Percentiles rank a stretch among this genome's conserved stretches.
These are phyloP conservation scores for Penicillium brevicompactum DNA, from an alignment of 2,329 filamentous ascomycete species.

Conservation along the genomic window DNA sequence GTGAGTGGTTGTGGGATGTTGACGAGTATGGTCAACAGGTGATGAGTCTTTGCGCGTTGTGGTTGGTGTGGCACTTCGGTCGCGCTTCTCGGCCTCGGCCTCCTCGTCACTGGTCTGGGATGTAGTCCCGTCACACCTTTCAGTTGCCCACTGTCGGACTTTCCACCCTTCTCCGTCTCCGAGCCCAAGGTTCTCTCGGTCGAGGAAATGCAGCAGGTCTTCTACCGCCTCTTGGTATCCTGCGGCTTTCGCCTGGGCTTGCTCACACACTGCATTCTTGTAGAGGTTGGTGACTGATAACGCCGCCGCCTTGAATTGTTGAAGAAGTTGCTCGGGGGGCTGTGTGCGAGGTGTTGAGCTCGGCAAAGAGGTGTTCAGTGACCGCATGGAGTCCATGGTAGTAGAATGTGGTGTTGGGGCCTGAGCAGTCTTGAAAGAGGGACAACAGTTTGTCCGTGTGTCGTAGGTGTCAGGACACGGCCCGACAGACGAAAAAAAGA, in stretches of 20 bases:
- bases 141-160: constrained; percentile 62
- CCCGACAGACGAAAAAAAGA: background rate
- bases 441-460: background rate
- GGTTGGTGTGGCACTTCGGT: constrained; percentile 40
- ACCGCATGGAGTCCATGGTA: constrained; percentile 66
- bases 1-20: constrained; percentile 32
- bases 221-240: constrained; percentile 95
- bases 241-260: constrained; percentile 72
- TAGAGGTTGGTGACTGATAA: constrained; percentile 95
- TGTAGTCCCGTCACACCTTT: constrained; percentile 47
- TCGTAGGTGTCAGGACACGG: background rate
- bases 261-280: constrained; percentile 80
- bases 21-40: constrained; percentile 30
- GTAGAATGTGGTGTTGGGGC: background rate
- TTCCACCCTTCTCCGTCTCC: constrained; percentile 75
- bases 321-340: constrained; percentile 65
- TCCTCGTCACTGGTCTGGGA: constrained; percentile 47
- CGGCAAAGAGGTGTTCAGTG: constrained; percentile 64
- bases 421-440: background rate
- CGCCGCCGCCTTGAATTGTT: constrained; percentile 89
- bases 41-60: constrained; percentile 34
- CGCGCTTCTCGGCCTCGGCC: constrained; percentile 41
- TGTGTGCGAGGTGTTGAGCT: constrained; percentile 51
- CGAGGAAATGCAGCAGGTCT: constrained; percentile 81
- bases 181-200: constrained; percentile 76